Evolutionary conservation across 331 rosid genomes (phyloP), one percentile per base, ranked within the genome.

Genomic region (Saraca asoca): DNA sequence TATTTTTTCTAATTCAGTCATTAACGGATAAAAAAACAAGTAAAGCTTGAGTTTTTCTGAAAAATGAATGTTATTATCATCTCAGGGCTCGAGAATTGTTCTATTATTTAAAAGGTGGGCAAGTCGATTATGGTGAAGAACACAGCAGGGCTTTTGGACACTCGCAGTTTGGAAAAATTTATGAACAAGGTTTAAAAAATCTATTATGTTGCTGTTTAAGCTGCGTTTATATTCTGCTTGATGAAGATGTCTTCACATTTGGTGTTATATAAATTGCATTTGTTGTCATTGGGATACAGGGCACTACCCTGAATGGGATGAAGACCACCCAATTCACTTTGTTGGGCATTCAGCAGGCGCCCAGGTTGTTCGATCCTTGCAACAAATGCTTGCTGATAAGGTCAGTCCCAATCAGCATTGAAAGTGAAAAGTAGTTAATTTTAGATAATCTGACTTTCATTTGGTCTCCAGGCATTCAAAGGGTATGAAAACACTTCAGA

Each of bases 341-440:
- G 99, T 94, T 20, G 99, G 97, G 9, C 97, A 90, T 71, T 94
- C 99, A 0, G 88, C 97, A 1, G 99, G 99, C 43, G 99, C 97
- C 44, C 99, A 94, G 75, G 97, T 94, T 67, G 95, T 75, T 35
- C 97, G 99, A 29, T 85, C 82, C 61, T 83, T 94, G 71, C 99
- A 94, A 71, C 95, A 94, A 90, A 90, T 94, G 99, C 99, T 94
- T 63, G 88, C 91, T 45, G 97, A 94, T 63, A 90, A 90, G 96
- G 97, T 93, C 54, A n/a, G 88, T 66, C 8, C 43, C 43, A 6
- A 31, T 39, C 46, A 20, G 51, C 38, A 14, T 42, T 20, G 31
- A 24, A 16, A 51, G 20, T 12, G 15, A 51, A 44, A 9, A 62
- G 12, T 29, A 24, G 69, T 1, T 16, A n/a, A 45, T 78, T n/a